Conservation (phyloP, 306 rosid species). For the Vachellia pachyceras region DNA sequence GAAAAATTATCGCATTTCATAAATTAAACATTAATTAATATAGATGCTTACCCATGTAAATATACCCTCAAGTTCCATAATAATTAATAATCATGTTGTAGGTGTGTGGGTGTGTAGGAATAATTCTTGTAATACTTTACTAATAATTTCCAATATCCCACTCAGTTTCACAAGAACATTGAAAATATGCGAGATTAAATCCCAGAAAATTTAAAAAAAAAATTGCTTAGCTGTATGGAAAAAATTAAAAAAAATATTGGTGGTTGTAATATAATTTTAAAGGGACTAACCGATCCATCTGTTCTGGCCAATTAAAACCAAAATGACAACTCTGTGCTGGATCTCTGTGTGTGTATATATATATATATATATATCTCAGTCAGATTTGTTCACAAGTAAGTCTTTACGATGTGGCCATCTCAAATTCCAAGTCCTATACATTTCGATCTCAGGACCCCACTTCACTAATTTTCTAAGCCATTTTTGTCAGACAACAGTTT, state of each 20-base stretch:
- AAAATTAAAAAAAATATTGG: not conserved
- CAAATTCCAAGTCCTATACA: slow-evolving; percentile 44
- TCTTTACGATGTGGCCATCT: slow-evolving; percentile 45
- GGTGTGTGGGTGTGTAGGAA: not conserved
- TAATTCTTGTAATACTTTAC: not conserved
- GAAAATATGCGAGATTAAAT: not conserved
- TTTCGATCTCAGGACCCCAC: slow-evolving; percentile 51
- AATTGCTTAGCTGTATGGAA: not conserved
- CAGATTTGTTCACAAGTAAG: slow-evolving; percentile 61
- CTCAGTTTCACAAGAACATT: not conserved
- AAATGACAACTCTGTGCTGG: slow-evolving; percentile 48
- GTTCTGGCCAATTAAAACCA: slow-evolving; percentile 22
- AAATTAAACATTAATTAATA: not conserved
- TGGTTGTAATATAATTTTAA: not conserved
- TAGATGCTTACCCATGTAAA: not conserved
- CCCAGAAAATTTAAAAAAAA: not conserved
- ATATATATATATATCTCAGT: too few relatives aligned
- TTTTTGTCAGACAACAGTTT: not conserved
- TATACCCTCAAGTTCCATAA: not conserved
- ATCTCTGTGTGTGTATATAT: slow-evolving; percentile 48
- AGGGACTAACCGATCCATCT: not conserved
- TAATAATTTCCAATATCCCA: not conserved
- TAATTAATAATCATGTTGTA: not conserved
- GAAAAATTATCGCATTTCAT: not conserved
- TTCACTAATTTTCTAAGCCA: slow-evolving; percentile 42